phyloP scores from a whole-genome alignment of 2,329 filamentous ascomycete species.

The Aspergillus sp. region DNA sequence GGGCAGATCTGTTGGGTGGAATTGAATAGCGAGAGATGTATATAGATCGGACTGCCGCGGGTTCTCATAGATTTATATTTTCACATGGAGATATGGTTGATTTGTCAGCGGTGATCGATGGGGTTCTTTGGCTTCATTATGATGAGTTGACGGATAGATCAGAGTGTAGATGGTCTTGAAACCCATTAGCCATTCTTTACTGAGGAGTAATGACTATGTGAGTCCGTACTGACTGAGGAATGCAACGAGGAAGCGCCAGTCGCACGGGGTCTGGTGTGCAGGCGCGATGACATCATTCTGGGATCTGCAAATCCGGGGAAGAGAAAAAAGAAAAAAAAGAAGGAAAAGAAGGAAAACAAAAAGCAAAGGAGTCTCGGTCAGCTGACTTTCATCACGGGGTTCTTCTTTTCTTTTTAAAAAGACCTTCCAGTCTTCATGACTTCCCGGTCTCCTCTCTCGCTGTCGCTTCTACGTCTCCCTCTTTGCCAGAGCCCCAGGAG shows the following conservation, averaged over 20 bases:
- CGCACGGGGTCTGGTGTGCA: no score
- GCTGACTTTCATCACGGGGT: neutral
- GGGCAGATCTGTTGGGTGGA: conserved; percentile 16
- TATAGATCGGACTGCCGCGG: neutral
- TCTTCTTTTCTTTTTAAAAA: neutral
- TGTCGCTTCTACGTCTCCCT: neutral
- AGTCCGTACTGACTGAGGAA: no score
- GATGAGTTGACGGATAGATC: no score
- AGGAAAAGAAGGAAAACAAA: no score
- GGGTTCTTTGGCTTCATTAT: neutral
- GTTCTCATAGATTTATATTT: neutral
- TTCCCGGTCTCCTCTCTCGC: neutral
- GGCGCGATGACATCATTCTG: neutral
- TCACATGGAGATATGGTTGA: neutral
- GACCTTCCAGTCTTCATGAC: neutral
- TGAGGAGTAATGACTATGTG: no score
- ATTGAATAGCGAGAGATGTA: neutral
- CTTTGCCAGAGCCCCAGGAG: neutral
- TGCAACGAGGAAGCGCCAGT: no score
- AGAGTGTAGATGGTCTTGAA: no score
- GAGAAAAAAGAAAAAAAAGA: no score
- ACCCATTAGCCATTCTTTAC: no score
- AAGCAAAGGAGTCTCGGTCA: neutral
- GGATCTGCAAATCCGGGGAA: neutral
- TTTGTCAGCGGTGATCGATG: neutral